A percentile compares a stretch with the other conserved stretches of the same genome.
These are phyloP conservation scores for Trichoderma parareesei DNA, from an alignment of 495 filamentous ascomycete genomes.

Conservation along the genomic window DNA sequence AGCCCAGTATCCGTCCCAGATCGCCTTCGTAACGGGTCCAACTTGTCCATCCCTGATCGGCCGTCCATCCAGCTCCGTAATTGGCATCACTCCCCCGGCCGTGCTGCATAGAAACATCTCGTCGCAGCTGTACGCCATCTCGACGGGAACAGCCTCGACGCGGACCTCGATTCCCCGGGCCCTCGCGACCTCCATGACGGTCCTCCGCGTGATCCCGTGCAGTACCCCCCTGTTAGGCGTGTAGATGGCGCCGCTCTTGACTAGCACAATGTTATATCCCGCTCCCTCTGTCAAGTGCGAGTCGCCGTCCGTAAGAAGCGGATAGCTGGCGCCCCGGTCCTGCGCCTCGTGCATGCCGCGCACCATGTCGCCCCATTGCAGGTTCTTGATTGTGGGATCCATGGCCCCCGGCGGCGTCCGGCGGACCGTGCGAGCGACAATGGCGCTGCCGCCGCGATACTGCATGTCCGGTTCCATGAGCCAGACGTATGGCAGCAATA, in stretches of 20 bases:
- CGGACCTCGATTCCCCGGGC: conserved; percentile 19
- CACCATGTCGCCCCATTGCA: conserved; percentile 35
- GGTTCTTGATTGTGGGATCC: conserved; percentile 35
- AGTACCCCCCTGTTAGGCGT: conserved; percentile 28
- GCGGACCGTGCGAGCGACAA: conserved; percentile 31
- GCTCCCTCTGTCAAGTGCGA: conserved; percentile 25
- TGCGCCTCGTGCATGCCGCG: conserved; percentile 29
- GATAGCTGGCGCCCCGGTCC: conserved; percentile 19
- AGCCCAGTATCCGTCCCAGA: conserved; percentile 35
- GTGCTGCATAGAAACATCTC: conserved; percentile 35
- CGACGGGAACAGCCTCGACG: conserved; percentile 24
- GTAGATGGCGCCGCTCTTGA: conserved; percentile 27
- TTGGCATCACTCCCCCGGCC: conserved; percentile 35
- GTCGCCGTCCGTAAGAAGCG: conserved; percentile 34
- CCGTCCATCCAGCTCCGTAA: conserved; percentile 28
- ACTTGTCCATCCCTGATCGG: conserved; percentile 28
- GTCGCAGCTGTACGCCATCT: conserved; percentile 25
- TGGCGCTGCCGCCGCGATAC: conserved; percentile 26
- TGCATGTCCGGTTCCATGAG: conserved; percentile 33
- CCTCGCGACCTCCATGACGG: conserved; percentile 26
- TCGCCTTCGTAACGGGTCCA: conserved; percentile 30
- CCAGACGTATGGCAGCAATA: conserved; percentile 32
- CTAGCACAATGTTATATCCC: conserved; percentile 25
- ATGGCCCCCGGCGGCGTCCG: conserved; percentile 27
- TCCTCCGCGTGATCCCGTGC: conserved; percentile 27